These are phyloP conservation scores for Trifolium dubium DNA, from an alignment of 306 rosid species.

Conservation along the genomic window DNA sequence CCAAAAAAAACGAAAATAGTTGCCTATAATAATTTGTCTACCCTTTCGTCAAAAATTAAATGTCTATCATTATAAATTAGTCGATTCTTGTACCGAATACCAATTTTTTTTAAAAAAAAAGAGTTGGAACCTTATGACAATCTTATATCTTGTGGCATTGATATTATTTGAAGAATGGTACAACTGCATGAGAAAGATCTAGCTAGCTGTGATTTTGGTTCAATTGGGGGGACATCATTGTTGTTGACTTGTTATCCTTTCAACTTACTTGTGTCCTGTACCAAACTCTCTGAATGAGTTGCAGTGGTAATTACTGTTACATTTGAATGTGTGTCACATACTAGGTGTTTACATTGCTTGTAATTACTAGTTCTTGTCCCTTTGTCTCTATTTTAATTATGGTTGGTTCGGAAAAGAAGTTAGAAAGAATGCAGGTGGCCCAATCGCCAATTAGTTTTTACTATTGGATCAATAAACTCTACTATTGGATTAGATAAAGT, in stretches of 20 bases:
- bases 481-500: no score
- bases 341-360: background rate
- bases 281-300: background rate
- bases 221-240: background rate
- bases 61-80: no score
- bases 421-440: no score
- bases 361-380: background rate
- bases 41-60: no score
- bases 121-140: slow-evolving; percentile 12
- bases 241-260: slow-evolving; percentile 24
- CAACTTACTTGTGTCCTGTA: background rate
- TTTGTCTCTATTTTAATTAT: background rate
- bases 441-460: no score
- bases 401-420: no score
- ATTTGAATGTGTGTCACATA: slow-evolving; percentile 23
- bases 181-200: slow-evolving; percentile 2
- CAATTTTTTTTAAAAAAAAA: no score
- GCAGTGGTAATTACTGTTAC: background rate
- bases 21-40: no score
- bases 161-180: background rate
- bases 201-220: slow-evolving; percentile 40
- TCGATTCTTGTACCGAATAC: no score
- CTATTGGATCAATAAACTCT: no score
- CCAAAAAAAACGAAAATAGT: no score
- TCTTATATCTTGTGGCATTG: background rate